Evolutionary conservation across 1,139 yeast species (phyloP).

Genomic region (Candida albicans): DNA sequence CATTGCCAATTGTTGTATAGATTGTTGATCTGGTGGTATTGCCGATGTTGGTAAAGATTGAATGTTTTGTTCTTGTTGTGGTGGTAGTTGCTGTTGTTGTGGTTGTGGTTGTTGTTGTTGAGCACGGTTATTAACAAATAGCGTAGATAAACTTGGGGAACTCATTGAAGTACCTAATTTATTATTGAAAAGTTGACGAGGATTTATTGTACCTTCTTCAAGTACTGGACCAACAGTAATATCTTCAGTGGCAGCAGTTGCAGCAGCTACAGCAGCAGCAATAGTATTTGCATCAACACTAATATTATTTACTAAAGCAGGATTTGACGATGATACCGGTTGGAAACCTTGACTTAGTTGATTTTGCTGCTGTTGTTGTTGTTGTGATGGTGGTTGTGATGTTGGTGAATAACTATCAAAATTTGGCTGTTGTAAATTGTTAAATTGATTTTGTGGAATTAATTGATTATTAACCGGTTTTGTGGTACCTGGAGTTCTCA

Average conservation of each 20-base stretch:
- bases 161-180: conserved; percentile 17
- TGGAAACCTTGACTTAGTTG: conserved; percentile 7
- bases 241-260: conserved; percentile 14
- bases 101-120: conserved; percentile 11
- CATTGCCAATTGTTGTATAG: conserved; percentile 1
- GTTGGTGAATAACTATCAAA: conserved; percentile 8
- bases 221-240: conserved; percentile 7
- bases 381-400: conserved; percentile 1
- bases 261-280: conserved; percentile 12
- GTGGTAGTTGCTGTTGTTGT: conserved; percentile 8
- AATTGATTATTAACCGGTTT: conserved; percentile 8
- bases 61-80: conserved; percentile 3
- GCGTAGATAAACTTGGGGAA: conserved; percentile 16
- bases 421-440: conserved; percentile 11
- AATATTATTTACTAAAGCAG: conserved; percentile 8
- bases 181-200: conserved; percentile 29
- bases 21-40: neutral
- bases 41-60: conserved; percentile 1
- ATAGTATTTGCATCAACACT: conserved; percentile 12
- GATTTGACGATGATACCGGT: conserved; percentile 1
- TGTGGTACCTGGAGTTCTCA: conserved; percentile 16
- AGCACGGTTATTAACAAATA: conserved; percentile 11
- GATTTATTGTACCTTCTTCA: conserved; percentile 34
- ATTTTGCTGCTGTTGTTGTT: conserved; percentile 1
- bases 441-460: conserved; percentile 5